A percentile compares a stretch with the other conserved stretches of the same genome.
Conservation (phyloP, 768 basidiomycete genomes). For the Leccinum uliginosum region DNA sequence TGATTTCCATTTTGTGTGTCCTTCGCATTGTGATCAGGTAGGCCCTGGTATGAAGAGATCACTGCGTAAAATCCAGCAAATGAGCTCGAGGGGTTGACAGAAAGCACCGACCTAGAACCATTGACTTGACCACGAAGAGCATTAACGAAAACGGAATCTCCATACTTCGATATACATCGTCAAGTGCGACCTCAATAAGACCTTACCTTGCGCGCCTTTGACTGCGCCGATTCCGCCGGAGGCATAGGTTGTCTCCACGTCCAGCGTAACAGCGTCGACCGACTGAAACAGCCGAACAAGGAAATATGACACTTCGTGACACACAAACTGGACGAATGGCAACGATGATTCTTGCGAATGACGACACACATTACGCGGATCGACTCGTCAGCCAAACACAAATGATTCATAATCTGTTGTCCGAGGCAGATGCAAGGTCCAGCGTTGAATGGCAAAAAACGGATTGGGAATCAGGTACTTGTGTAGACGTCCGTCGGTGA, state of each 20-base stretch:
- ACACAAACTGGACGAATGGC: conserved; percentile 38
- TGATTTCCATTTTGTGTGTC: no score
- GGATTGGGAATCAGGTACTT: conserved; percentile 55
- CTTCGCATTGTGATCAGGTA: no score
- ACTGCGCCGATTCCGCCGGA: conserved; percentile 30
- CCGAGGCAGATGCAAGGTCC: conserved; percentile 63
- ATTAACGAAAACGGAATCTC: background rate
- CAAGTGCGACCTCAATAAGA: conserved; percentile 36
- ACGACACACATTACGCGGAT: background rate
- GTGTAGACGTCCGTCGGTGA: conserved; percentile 52
- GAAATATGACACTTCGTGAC: conserved; percentile 52
- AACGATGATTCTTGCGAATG: background rate
- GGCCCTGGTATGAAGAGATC: no score
- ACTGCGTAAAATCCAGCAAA: no score
- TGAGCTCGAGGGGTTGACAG: no score
- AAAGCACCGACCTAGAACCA: no score
- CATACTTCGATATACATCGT: conserved; percentile 42
- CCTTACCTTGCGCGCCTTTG: conserved; percentile 36
- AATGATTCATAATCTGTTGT: conserved; percentile 31
- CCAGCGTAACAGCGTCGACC: conserved; percentile 40
- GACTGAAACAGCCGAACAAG: conserved; percentile 49
- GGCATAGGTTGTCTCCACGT: conserved; percentile 33
- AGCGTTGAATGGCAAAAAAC: conserved; percentile 64
- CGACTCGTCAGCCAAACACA: background rate
- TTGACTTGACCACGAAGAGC: background rate